Evolutionary conservation across 495 filamentous ascomycete species (phyloP).

Genomic region (Daldinia decipiens): DNA sequence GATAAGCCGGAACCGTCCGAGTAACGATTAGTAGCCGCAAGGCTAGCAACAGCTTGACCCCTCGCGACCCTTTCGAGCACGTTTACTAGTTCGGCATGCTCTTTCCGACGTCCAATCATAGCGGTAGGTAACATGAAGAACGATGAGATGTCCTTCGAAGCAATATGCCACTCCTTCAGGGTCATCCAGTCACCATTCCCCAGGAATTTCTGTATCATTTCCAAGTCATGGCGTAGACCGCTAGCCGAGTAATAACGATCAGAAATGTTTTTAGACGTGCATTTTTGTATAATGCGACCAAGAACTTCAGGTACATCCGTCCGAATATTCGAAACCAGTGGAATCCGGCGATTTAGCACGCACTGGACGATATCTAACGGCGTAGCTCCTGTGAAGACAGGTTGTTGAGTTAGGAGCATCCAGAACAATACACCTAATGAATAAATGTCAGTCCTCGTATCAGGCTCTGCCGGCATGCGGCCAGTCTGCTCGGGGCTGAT

Average conservation of each 20-base stretch:
- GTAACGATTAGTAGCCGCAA: conserved; percentile 58
- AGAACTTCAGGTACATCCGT: conserved; percentile 84
- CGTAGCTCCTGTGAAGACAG: conserved; percentile 78
- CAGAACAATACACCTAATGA: conserved; percentile 87
- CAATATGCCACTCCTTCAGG: conserved; percentile 75
- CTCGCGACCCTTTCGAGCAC: conserved; percentile 77
- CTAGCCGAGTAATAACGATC: conserved; percentile 87
- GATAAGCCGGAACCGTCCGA: conserved; percentile 66
- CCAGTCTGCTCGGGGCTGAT: conserved; percentile 94
- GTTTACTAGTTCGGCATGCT: conserved; percentile 72
- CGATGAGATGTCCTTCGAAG: conserved; percentile 80
- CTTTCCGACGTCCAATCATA: conserved; percentile 82
- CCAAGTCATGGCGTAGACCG: conserved; percentile 80
- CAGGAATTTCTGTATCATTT: conserved; percentile 73
- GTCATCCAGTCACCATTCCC: conserved; percentile 76
- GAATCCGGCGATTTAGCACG: conserved; percentile 79
- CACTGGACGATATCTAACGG: conserved; percentile 89
- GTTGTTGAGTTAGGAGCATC: conserved; percentile 80
- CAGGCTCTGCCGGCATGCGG: conserved; percentile 86
- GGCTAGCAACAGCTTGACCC: conserved; percentile 62
- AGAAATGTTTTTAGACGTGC: conserved; percentile 84
- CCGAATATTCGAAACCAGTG: conserved; percentile 75
- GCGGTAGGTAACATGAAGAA: conserved; percentile 82
- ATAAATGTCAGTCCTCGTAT: conserved; percentile 90
- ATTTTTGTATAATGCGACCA: conserved; percentile 83